phyloP scores from a whole-genome alignment of 2,329 filamentous ascomycete species.

The Colletotrichum sp. region DNA sequence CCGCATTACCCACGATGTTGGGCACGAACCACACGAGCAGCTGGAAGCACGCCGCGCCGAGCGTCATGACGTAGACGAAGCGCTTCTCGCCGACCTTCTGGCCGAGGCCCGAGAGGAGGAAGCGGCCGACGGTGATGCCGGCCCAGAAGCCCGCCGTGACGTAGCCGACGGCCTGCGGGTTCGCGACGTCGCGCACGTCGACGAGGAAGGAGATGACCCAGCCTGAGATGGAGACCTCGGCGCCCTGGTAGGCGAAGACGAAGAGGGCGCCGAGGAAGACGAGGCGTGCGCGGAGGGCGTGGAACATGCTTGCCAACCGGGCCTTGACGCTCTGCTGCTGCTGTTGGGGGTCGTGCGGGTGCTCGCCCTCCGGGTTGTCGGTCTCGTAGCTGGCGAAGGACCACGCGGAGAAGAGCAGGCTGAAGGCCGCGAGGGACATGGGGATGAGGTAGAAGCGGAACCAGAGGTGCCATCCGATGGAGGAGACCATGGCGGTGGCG shows the following conservation, averaged over 20 bases:
- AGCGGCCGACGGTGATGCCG: constrained; percentile 79
- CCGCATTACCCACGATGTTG: constrained; percentile 75
- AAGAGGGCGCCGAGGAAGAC: constrained; percentile 80
- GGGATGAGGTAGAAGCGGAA: constrained; percentile 76
- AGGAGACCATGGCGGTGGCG: constrained; percentile 74
- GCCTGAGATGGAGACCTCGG: constrained; percentile 84
- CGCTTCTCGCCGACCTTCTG: constrained; percentile 72
- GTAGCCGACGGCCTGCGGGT: constrained; percentile 76
- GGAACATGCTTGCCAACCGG: constrained; percentile 47
- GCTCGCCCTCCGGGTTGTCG: constrained; percentile 45
- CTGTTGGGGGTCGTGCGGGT: background rate
- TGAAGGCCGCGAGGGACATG: constrained; percentile 61
- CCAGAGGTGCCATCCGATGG: constrained; percentile 61
- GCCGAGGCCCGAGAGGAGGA: constrained; percentile 72
- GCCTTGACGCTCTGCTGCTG: constrained; percentile 18
- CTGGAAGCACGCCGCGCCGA: constrained; percentile 70
- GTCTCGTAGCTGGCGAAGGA: constrained; percentile 73
- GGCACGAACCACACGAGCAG: constrained; percentile 81
- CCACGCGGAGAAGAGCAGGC: constrained; percentile 64
- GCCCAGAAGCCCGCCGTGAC: constrained; percentile 76
- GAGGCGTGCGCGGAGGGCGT: constrained; percentile 56
- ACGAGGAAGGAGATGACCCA: constrained; percentile 91
- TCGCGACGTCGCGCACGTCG: constrained; percentile 66
- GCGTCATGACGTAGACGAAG: constrained; percentile 68
- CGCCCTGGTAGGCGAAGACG: constrained; percentile 86